These are phyloP conservation scores for Ophiostoma tasmaniense DNA, from an alignment of 2,329 filamentous ascomycete genomes.

Conservation along the genomic window DNA sequence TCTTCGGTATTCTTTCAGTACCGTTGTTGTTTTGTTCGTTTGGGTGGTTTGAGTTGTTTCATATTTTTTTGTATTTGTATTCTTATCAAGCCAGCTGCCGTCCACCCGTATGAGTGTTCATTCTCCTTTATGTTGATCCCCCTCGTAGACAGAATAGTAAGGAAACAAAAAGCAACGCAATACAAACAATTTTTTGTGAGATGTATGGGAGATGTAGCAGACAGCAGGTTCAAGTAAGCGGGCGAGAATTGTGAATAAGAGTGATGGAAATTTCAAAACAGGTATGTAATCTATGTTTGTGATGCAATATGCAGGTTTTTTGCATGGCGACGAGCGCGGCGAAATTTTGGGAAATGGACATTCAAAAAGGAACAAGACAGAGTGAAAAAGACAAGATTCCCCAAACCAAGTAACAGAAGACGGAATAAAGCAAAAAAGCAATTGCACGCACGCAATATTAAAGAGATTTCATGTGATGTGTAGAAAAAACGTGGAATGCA, in stretches of 20 bases:
- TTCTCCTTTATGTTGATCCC: too few relatives aligned
- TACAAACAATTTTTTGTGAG: neutral
- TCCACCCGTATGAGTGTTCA: neutral
- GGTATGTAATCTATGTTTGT: slow-evolving; percentile 5
- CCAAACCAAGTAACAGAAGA: neutral
- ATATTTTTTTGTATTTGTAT: neutral
- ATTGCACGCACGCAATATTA: slow-evolving; percentile 2
- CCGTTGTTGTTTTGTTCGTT: neutral
- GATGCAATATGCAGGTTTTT: slow-evolving; percentile 2
- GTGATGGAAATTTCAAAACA: neutral
- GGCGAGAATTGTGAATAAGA: neutral
- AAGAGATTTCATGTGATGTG: neutral
- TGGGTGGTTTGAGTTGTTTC: neutral
- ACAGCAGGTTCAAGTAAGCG: neutral
- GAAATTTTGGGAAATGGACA: neutral
- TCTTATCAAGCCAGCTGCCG: neutral
- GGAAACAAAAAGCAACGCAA: neutral
- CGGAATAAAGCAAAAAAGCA: neutral
- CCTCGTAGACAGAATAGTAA: neutral
- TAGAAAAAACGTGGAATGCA: too few relatives aligned
- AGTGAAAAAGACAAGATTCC: neutral
- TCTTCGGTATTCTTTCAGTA: neutral
- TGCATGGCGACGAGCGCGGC: neutral
- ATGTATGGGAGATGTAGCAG: neutral
- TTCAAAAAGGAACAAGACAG: neutral